Evolutionary conservation across 2,329 filamentous ascomycete species (phyloP).

Genomic region (Xylariaceae sp.): DNA sequence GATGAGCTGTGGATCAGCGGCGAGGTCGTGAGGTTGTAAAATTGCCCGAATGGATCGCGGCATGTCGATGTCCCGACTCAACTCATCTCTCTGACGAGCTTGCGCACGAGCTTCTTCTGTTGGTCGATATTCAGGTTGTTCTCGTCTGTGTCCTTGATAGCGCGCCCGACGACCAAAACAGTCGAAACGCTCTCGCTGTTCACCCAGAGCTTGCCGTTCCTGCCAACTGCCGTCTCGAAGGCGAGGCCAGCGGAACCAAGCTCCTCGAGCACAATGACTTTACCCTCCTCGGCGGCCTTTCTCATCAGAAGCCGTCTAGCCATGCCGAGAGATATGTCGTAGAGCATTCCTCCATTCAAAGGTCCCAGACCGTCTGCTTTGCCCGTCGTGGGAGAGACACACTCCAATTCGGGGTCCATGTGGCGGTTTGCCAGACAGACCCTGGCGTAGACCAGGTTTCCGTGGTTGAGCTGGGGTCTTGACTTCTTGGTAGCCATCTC

Average conservation of each 20-base stretch:
- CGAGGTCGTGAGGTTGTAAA: neutral
- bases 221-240: conserved; percentile 90
- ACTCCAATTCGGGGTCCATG: conserved; percentile 87
- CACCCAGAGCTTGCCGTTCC: conserved; percentile 92
- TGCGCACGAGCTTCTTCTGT: conserved; percentile 68
- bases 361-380: conserved; percentile 86
- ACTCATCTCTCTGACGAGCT: conserved; percentile 56
- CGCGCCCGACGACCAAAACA: conserved; percentile 73
- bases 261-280: conserved; percentile 72
- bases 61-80: conserved; percentile 28
- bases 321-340: conserved; percentile 73
- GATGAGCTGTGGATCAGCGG: neutral
- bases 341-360: conserved; percentile 81
- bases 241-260: conserved; percentile 71
- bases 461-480: conserved; percentile 68
- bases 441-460: conserved; percentile 84
- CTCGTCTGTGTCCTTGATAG: conserved; percentile 74
- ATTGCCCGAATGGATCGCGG: conserved; percentile 4
- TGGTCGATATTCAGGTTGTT: conserved; percentile 57
- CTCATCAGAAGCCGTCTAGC: conserved; percentile 72
- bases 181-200: conserved; percentile 71
- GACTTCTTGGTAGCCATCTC: conserved; percentile 91
- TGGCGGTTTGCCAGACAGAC: conserved; percentile 73
- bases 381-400: conserved; percentile 79
- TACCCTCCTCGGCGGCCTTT: conserved; percentile 57